Percentiles rank a stretch among this genome's conserved stretches.
These are phyloP conservation scores for Ceratobasidium sp. DNA, from an alignment of 1,284 basidiomycete species.

Conservation along the genomic window DNA sequence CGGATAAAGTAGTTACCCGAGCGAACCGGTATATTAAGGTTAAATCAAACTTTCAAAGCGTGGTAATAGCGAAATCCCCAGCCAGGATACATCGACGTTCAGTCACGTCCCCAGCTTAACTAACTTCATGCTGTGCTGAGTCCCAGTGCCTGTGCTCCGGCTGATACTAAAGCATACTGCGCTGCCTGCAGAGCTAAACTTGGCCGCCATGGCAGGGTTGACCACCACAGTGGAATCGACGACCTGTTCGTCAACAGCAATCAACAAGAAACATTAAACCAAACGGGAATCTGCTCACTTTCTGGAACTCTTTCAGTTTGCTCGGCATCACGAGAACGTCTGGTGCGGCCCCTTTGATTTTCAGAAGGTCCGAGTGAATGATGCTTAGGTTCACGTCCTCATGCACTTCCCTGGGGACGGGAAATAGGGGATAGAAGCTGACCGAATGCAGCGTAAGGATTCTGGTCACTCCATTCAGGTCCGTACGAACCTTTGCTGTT, in stretches of 20 bases:
- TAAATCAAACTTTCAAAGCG: slow-evolving; percentile 1
- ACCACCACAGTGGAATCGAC: slow-evolving; percentile 47
- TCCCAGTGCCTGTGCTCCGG: slow-evolving; percentile 8
- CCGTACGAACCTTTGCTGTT: slow-evolving; percentile 78
- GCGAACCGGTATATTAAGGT: slow-evolving; percentile 2
- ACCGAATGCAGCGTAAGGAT: slow-evolving; percentile 19
- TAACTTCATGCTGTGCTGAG: slow-evolving; percentile 28
- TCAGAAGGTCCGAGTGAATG: slow-evolving; percentile 71
- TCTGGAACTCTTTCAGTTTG: slow-evolving; percentile 48
- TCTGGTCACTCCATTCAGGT: background rate
- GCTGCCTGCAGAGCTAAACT: slow-evolving; percentile 44
- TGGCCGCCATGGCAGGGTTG: slow-evolving; percentile 46
- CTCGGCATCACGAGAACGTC: slow-evolving; percentile 47
- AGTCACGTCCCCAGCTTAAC: slow-evolving; percentile 31
- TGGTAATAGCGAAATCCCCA: background rate
- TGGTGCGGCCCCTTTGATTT: slow-evolving; percentile 52
- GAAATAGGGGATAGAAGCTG: slow-evolving; percentile 96
- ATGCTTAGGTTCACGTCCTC: slow-evolving; percentile 89
- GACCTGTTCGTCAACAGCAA: slow-evolving; percentile 26
- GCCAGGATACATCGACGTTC: background rate
- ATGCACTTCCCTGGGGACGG: slow-evolving; percentile 76
- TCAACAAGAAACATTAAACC: background rate
- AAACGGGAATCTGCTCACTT: slow-evolving; percentile 29
- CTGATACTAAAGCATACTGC: slow-evolving; percentile 23
- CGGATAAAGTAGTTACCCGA: background rate